These are phyloP conservation scores for Oleoguttula mirabilis DNA, from an alignment of 495 filamentous ascomycete genomes.

Conservation along the genomic window DNA sequence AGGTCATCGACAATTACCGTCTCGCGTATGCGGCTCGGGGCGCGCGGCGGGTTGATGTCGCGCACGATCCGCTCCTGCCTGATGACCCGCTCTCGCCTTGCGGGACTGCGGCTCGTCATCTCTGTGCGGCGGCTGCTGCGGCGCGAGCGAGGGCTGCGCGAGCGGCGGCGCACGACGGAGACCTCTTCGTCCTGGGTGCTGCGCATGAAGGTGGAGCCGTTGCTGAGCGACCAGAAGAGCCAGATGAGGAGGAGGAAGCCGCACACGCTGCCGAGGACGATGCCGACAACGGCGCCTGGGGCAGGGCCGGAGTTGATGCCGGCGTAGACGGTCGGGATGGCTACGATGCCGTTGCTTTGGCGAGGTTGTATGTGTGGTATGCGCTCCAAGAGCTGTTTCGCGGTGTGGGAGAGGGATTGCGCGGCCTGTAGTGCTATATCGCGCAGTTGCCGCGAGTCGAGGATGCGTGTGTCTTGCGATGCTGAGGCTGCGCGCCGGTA, in stretches of 20 bases:
- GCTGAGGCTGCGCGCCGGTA: background rate
- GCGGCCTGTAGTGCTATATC: background rate
- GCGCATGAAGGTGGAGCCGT: slow-evolving; percentile 11
- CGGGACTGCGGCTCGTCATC: slow-evolving; percentile 24
- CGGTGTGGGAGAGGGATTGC: slow-evolving; percentile 1
- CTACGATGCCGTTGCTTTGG: slow-evolving; percentile 1
- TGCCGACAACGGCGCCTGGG: slow-evolving; percentile 68
- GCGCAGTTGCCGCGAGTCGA: slow-evolving; percentile 14
- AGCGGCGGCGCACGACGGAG: slow-evolving; percentile 9
- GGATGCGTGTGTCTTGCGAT: slow-evolving; percentile 11
- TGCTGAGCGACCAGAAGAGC: slow-evolving; percentile 42
- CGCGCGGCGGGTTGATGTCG: slow-evolving; percentile 22
- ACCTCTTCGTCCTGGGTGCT: slow-evolving; percentile 21
- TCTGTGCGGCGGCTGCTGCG: slow-evolving; percentile 25
- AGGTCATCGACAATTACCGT: slow-evolving; percentile 20
- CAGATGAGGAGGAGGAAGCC: slow-evolving; percentile 69
- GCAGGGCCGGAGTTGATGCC: slow-evolving; percentile 44
- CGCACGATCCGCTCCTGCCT: slow-evolving; percentile 28
- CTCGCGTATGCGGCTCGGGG: slow-evolving; percentile 15
- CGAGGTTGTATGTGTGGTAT: background rate
- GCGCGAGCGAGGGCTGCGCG: slow-evolving; percentile 16
- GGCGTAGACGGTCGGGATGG: slow-evolving; percentile 60
- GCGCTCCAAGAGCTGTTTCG: slow-evolving; percentile 1
- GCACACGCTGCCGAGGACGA: slow-evolving; percentile 70
- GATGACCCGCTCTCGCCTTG: slow-evolving; percentile 14